Percentiles rank a stretch among this genome's conserved stretches.
Conservation (phyloP, 1,139 yeast genomes). For the Kodamaea derodonti region DNA sequence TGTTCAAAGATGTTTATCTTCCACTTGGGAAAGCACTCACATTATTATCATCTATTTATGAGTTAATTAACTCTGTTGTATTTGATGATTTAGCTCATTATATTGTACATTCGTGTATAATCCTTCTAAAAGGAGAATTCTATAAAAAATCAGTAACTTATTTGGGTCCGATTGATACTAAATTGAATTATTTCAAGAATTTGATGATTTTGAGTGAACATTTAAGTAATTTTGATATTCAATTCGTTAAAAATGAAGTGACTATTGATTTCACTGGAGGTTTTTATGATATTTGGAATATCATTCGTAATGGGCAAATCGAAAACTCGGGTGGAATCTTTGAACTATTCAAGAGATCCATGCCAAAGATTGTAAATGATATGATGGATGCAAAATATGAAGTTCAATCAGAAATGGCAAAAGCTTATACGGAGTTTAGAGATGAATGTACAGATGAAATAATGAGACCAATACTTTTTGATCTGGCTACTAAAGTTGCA, state of each 20-base stretch:
- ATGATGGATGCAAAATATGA: slow-evolving; percentile 85
- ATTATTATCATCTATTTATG: slow-evolving; percentile 73
- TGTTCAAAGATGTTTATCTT: slow-evolving; percentile 58
- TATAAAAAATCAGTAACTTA: slow-evolving; percentile 38
- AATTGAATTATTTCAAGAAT: slow-evolving; percentile 68
- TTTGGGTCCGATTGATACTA: slow-evolving; percentile 52
- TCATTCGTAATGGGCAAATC: slow-evolving; percentile 37
- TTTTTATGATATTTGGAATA: slow-evolving; percentile 52
- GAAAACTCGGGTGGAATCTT: slow-evolving; percentile 44
- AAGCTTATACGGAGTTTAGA: slow-evolving; percentile 61
- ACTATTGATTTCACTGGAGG: slow-evolving; percentile 77
- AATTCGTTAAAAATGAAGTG: slow-evolving; percentile 66
- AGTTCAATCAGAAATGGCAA: slow-evolving; percentile 67
- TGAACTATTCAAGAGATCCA: slow-evolving; percentile 62
- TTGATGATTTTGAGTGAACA: slow-evolving; percentile 68
- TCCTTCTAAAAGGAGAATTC: slow-evolving; percentile 50
- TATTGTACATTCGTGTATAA: slow-evolving; percentile 74
- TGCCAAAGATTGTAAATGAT: slow-evolving; percentile 79
- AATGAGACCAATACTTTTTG: slow-evolving; percentile 28
- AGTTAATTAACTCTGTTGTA: slow-evolving; percentile 67
- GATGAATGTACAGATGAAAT: slow-evolving; percentile 36
- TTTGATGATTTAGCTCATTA: slow-evolving; percentile 90
- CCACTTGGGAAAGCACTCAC: slow-evolving; percentile 73
- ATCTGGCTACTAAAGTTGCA: slow-evolving; percentile 16
- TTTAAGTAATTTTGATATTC: slow-evolving; percentile 76